Conservation (phyloP, 306 rosid species). For the Lupinus albus region DNA sequence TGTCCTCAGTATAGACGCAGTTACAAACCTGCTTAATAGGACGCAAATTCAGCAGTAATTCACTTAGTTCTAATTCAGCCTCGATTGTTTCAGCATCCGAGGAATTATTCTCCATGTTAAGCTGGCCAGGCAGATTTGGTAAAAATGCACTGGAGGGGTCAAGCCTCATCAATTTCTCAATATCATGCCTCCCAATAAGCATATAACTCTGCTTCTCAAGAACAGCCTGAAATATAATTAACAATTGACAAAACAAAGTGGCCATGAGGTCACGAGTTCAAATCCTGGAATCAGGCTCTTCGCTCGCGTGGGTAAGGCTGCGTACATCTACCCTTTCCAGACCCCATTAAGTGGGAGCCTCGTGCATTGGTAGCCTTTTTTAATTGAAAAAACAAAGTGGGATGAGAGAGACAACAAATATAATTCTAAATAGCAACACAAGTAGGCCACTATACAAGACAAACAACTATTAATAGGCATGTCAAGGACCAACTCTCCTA, state of each 20-base stretch:
- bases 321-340: no score
- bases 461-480: slow-evolving; percentile 14
- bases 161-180: slow-evolving; percentile 87
- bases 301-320: no score
- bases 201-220: slow-evolving; percentile 99
- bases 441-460: slow-evolving; percentile 25
- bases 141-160: slow-evolving; percentile 81
- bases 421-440: slow-evolving; percentile 16
- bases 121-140: slow-evolving; percentile 62
- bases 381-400: no score
- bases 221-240: slow-evolving; percentile 72
- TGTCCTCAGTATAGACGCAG: slow-evolving; percentile 16
- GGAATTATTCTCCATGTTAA: slow-evolving; percentile 51
- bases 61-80: slow-evolving; percentile 75
- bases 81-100: slow-evolving; percentile 78
- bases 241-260: no score
- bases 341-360: no score
- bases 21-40: slow-evolving; percentile 88
- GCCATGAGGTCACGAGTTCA: no score
- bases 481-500: slow-evolving; percentile 25
- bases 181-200: slow-evolving; percentile 98
- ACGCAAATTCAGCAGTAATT: slow-evolving; percentile 70
- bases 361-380: no score
- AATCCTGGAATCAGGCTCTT: no score
- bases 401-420: no score